Evolutionary conservation across 371 early-diverging fungal genomes (phyloP).

Genomic region (Apophysomyces variabilis): DNA sequence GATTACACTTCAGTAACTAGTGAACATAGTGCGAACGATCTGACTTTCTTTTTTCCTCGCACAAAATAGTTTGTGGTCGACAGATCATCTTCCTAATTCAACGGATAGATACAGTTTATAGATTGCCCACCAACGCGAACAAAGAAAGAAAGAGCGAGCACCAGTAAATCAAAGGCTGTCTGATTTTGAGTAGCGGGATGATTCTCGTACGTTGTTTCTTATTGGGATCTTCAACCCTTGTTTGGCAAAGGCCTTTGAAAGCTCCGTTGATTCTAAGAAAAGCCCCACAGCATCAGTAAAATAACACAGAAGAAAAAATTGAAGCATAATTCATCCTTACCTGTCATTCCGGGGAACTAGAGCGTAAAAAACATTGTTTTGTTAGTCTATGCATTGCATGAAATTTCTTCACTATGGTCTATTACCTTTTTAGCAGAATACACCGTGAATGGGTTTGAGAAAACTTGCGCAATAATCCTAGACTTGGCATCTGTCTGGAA

Average conservation of each 20-base stretch:
- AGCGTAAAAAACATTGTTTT: neutral
- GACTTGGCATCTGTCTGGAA: constrained; percentile 59
- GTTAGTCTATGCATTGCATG: neutral
- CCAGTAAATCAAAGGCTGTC: neutral
- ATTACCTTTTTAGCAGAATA: constrained; percentile 64
- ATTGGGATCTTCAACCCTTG: constrained; percentile 94
- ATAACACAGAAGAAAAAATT: constrained; percentile 1
- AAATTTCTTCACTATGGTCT: neutral
- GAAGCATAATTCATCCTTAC: constrained; percentile 28
- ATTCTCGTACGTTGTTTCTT: constrained; percentile 69
- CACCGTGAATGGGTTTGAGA: constrained; percentile 62
- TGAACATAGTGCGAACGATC: no score
- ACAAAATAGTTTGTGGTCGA: no score
- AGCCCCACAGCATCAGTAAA: constrained; percentile 3
- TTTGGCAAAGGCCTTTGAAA: constrained; percentile 88
- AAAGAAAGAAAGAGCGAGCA: neutral
- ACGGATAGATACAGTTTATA: no score
- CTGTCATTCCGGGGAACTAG: constrained; percentile 69
- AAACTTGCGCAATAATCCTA: constrained; percentile 60
- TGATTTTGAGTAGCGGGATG: constrained; percentile 1
- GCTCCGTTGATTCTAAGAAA: constrained; percentile 80
- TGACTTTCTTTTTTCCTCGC: no score
- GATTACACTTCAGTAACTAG: no score
- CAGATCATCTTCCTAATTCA: no score
- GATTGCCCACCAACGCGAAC: neutral